Evolutionary conservation across 805 yeast genomes (phyloP).

Genomic region (Candida anglica): DNA sequence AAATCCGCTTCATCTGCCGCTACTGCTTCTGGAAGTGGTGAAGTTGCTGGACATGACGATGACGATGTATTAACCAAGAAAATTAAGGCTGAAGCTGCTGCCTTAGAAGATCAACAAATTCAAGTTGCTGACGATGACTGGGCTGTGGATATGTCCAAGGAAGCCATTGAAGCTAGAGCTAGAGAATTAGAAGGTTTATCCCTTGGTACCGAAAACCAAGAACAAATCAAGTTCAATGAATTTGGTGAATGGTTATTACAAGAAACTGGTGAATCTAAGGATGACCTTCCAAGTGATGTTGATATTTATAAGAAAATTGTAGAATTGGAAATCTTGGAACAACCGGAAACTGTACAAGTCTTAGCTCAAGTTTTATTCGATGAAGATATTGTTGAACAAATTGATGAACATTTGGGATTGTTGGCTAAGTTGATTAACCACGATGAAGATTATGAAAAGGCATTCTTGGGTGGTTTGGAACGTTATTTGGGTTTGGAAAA

Average conservation of each 20-base stretch:
- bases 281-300: slow-evolving; percentile 71
- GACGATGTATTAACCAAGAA: slow-evolving; percentile 75
- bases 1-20: slow-evolving; percentile 25
- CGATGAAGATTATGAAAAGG: slow-evolving; percentile 67
- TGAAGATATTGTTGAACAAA: slow-evolving; percentile 68
- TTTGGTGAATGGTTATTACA: slow-evolving; percentile 85
- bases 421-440: slow-evolving; percentile 70
- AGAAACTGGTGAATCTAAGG: slow-evolving; percentile 49
- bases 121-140: slow-evolving; percentile 87
- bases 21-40: slow-evolving; percentile 30
- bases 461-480: slow-evolving; percentile 94
- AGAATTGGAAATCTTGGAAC: slow-evolving; percentile 68
- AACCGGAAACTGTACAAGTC: slow-evolving; percentile 80
- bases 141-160: slow-evolving; percentile 97
- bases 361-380: slow-evolving; percentile 87
- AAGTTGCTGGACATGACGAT: slow-evolving; percentile 49
- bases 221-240: slow-evolving; percentile 57
- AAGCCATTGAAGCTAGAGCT: slow-evolving; percentile 91
- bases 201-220: slow-evolving; percentile 32
- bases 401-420: slow-evolving; percentile 76
- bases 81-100: slow-evolving; percentile 81
- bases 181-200: slow-evolving; percentile 71
- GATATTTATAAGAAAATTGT: slow-evolving; percentile 89
- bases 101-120: slow-evolving; percentile 41
- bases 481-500: slow-evolving; percentile 83